These are phyloP conservation scores for Solanum okadae DNA, from an alignment of 257 asterid species.

Conservation along the genomic window DNA sequence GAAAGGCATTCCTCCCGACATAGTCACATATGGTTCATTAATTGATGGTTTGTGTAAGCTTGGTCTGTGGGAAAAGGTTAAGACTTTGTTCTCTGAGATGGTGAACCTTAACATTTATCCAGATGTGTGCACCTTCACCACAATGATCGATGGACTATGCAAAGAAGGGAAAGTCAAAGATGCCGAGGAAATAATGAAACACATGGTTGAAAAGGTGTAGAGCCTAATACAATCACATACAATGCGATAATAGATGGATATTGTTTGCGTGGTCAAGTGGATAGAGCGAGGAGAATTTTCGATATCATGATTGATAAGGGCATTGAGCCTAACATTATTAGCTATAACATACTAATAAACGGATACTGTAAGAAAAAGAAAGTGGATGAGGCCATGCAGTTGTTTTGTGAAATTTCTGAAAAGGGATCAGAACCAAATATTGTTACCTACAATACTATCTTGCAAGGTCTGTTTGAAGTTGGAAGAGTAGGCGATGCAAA, in stretches of 20 bases:
- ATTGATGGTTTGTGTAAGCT: background rate
- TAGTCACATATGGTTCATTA: background rate
- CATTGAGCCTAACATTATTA: background rate
- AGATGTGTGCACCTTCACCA: background rate
- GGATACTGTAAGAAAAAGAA: background rate
- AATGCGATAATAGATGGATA: background rate
- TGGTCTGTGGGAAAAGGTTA: background rate
- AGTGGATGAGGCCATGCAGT: background rate
- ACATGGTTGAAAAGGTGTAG: background rate
- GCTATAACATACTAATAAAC: background rate
- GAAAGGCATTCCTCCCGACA: background rate
- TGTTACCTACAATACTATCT: background rate
- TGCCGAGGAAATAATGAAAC: background rate
- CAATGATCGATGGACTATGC: background rate
- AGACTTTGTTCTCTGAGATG: background rate
- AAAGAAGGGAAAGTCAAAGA: background rate
- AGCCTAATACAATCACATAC: background rate
- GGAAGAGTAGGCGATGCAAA: background rate
- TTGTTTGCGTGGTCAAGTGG: background rate
- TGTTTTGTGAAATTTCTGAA: background rate
- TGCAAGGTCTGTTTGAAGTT: background rate
- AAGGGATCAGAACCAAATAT: background rate
- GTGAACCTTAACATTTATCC: background rate
- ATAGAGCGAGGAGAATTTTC: background rate
- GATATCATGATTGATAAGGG: background rate